Evolutionary conservation across 1,139 yeast genomes (phyloP).

Genomic region (Suhomyces guaymorum): DNA sequence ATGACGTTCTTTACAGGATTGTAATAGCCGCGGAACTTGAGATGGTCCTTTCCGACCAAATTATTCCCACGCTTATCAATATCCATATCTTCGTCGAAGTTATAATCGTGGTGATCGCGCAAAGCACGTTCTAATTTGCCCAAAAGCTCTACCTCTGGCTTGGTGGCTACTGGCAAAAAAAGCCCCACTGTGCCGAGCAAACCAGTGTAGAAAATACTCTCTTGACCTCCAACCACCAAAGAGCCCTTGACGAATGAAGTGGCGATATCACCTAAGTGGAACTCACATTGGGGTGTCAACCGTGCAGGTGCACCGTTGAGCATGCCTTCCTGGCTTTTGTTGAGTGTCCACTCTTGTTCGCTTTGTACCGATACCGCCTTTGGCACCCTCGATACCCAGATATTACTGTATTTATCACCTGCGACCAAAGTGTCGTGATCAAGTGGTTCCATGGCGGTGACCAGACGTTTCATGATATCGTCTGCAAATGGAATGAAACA

Average conservation of each 20-base stretch:
- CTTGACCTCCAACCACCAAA: conserved; percentile 63
- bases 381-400: conserved; percentile 66
- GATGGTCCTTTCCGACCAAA: conserved; percentile 65
- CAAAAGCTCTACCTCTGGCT: conserved; percentile 64
- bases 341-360: conserved; percentile 53
- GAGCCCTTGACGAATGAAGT: conserved; percentile 58
- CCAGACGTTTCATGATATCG: conserved; percentile 67
- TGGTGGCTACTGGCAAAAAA: conserved; percentile 64
- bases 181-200: conserved; percentile 80
- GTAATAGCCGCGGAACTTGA: conserved; percentile 73
- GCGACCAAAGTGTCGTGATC: conserved; percentile 78
- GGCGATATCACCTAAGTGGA: conserved; percentile 69
- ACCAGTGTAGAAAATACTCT: conserved; percentile 69
- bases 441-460: conserved; percentile 57
- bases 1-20: conserved; percentile 73
- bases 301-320: conserved; percentile 58
- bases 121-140: conserved; percentile 53
- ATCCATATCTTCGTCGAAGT: conserved; percentile 33
- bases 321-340: conserved; percentile 35
- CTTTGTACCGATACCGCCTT: conserved; percentile 43
- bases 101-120: conserved; percentile 33
- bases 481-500: conserved; percentile 64
- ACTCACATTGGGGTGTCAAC: conserved; percentile 57
- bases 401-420: conserved; percentile 89
- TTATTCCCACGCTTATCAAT: conserved; percentile 21